Evolutionary conservation across 139 green algal genomes (phyloP).

Genomic region (Trebouxia sp.): DNA sequence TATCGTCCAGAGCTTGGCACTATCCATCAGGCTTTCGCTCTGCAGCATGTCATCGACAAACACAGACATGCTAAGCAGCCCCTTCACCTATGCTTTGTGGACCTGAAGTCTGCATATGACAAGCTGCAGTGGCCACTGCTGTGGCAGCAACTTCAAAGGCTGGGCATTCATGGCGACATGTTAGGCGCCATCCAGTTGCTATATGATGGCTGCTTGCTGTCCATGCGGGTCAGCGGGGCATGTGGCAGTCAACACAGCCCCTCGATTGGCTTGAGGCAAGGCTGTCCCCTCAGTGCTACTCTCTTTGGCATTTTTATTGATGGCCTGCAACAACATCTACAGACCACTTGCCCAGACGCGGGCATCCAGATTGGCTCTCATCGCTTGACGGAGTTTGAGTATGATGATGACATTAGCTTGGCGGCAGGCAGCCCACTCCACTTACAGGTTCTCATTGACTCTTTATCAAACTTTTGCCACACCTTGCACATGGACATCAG

Average conservation of each 20-base stretch:
- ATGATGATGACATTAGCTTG: not conserved
- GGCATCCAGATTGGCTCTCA: not conserved
- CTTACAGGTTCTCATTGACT: constrained; percentile 10
- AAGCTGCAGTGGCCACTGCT: too few species aligned
- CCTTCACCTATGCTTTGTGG: too few species aligned
- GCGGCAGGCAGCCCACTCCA: not conserved
- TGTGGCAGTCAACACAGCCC: too few species aligned
- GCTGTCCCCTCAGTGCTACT: too few species aligned
- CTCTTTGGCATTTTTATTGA: too few species aligned
- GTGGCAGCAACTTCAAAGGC: too few species aligned
- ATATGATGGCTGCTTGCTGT: too few species aligned
- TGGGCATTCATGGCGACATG: too few species aligned
- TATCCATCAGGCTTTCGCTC: constrained; percentile 13
- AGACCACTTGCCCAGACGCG: constrained; percentile 4
- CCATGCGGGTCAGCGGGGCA: too few species aligned
- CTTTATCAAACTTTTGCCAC: not conserved
- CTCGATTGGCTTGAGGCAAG: too few species aligned
- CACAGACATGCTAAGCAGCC: not conserved
- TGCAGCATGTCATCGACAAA: constrained; percentile 20
- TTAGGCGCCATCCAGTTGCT: too few species aligned
- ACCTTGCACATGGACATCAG: constrained; percentile 6
- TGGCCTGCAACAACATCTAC: too few species aligned
- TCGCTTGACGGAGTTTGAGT: not conserved
- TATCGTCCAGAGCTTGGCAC: not conserved
- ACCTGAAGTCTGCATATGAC: constrained; percentile 3